Conservation (phyloP, 2,329 filamentous ascomycete genomes). For the Fusarium vanettenii region DNA sequence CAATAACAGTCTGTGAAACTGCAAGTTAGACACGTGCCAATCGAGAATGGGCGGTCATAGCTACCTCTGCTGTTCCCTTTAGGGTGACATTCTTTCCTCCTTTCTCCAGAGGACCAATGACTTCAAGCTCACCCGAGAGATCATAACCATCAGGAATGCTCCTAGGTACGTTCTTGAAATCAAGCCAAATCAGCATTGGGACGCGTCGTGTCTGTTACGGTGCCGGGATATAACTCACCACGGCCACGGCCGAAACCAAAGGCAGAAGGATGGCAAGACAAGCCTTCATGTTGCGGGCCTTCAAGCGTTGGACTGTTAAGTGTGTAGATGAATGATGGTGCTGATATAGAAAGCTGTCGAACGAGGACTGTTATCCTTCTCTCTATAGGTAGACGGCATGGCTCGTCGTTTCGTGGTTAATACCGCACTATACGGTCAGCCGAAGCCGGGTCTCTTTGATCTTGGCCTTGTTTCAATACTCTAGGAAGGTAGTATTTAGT, state of each 20-base stretch:
- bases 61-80: slow-evolving; percentile 1
- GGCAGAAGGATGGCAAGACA: background rate
- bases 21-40: background rate
- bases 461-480: background rate
- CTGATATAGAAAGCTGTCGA: background rate
- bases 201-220: background rate
- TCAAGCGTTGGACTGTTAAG: background rate
- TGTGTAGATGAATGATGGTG: background rate
- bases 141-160: background rate
- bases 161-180: background rate
- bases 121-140: background rate
- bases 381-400: background rate
- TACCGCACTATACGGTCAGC: background rate
- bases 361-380: background rate
- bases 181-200: background rate
- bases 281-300: background rate
- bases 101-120: background rate
- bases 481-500: background rate
- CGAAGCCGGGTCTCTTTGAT: background rate
- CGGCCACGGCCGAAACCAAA: background rate
- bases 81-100: slow-evolving; percentile 2
- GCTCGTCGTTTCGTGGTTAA: background rate
- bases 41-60: background rate
- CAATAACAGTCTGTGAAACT: background rate
- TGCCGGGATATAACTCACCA: background rate